Percentiles rank a stretch among this genome's conserved stretches.
These are phyloP conservation scores for Pseudozyma thailandica DNA, from an alignment of 1,284 basidiomycete genomes.

Conservation along the genomic window DNA sequence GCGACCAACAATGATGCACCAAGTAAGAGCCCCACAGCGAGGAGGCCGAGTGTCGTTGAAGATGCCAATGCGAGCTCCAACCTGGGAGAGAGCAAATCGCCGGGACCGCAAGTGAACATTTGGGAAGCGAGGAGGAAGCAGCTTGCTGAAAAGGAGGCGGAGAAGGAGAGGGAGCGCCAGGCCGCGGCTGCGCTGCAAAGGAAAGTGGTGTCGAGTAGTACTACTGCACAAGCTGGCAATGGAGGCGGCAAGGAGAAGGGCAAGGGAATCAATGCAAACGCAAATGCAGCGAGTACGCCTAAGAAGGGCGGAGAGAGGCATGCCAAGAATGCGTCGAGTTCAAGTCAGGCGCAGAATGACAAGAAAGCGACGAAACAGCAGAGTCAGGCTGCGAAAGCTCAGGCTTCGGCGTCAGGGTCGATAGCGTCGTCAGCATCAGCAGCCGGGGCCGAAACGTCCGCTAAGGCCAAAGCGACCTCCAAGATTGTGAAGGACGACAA, in stretches of 20 bases:
- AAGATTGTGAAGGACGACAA: slow-evolving; percentile 2
- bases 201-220: slow-evolving; percentile 7
- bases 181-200: slow-evolving; percentile 17
- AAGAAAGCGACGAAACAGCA: slow-evolving; percentile 17
- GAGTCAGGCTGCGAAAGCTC: slow-evolving; percentile 6
- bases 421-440: slow-evolving; percentile 15
- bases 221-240: too few relatives aligned
- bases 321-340: slow-evolving; percentile 8
- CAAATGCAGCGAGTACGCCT: background rate
- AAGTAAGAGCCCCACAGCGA: background rate
- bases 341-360: slow-evolving; percentile 7
- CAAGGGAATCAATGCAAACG: background rate
- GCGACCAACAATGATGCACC: slow-evolving; percentile 14
- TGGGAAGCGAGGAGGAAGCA: slow-evolving; percentile 56
- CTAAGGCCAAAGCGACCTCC: background rate
- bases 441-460: too few relatives aligned
- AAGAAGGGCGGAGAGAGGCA: slow-evolving; percentile 20
- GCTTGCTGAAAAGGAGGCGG: slow-evolving; percentile 44
- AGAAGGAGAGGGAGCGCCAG: slow-evolving; percentile 28
- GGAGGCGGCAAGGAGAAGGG: background rate
- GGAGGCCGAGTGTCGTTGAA: too few relatives aligned
- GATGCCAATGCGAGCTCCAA: too few relatives aligned
- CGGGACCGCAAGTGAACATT: slow-evolving; percentile 49
- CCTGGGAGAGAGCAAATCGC: too few relatives aligned
- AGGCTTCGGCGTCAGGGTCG: slow-evolving; percentile 6